These are phyloP conservation scores for Penicillium crustosum DNA, from an alignment of 2,329 filamentous ascomycete genomes.

Conservation along the genomic window DNA sequence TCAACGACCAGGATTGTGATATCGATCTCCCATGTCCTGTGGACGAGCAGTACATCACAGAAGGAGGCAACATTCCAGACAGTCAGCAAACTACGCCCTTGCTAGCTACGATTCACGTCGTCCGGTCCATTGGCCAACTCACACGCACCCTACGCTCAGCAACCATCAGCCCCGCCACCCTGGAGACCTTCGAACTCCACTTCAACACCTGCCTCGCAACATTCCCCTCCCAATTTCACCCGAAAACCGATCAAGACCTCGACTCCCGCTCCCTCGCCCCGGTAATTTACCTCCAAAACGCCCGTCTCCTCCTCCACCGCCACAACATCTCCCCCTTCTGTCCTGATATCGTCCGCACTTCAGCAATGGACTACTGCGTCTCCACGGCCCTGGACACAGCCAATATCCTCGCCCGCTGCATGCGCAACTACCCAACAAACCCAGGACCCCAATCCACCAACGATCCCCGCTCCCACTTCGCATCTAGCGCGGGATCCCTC, in stretches of 20 bases:
- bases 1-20: slow-evolving; percentile 87
- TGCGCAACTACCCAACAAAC: slow-evolving; percentile 41
- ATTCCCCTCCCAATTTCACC: slow-evolving; percentile 74
- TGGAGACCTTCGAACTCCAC: slow-evolving; percentile 78
- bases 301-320: slow-evolving; percentile 80
- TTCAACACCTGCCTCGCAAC: slow-evolving; percentile 72
- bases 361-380: slow-evolving; percentile 76
- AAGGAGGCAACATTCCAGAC: slow-evolving; percentile 47
- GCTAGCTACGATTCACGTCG: slow-evolving; percentile 76
- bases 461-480: slow-evolving; percentile 58
- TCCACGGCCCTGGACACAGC: slow-evolving; percentile 75
- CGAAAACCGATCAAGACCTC: slow-evolving; percentile 64
- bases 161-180: slow-evolving; percentile 63
- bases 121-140: slow-evolving; percentile 73
- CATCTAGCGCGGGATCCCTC: slow-evolving; percentile 69
- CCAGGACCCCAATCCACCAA: slow-evolving; percentile 24
- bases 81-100: slow-evolving; percentile 66
- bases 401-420: slow-evolving; percentile 67
- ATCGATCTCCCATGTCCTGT: slow-evolving; percentile 74
- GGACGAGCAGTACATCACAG: slow-evolving; percentile 67
- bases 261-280: slow-evolving; percentile 74
- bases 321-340: slow-evolving; percentile 80
- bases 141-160: slow-evolving; percentile 68
- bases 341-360: slow-evolving; percentile 62
- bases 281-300: slow-evolving; percentile 75